Evolutionary conservation across 352 stramenopile species (phyloP).

Genomic region (Thraustochytrium sp.): DNA sequence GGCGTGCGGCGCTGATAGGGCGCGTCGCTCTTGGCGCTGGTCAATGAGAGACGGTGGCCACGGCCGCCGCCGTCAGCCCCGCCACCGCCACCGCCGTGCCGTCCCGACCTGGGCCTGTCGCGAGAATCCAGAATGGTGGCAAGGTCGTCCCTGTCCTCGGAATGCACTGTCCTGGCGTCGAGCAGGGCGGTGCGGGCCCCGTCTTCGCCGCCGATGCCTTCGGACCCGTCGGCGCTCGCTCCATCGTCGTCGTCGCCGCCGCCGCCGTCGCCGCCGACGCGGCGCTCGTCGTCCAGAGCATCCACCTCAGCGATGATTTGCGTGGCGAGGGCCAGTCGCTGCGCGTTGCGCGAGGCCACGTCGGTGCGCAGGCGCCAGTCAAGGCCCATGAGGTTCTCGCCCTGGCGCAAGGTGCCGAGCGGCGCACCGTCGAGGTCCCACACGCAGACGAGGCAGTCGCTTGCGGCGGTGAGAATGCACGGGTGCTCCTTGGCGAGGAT

Average conservation of each 20-base stretch:
- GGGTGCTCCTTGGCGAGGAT: conserved; percentile 57
- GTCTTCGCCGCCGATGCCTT: not conserved
- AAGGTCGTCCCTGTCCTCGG: too few species aligned
- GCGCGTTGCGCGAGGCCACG: conserved; percentile 7
- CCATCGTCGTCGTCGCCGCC: not conserved
- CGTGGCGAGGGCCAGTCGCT: not conserved
- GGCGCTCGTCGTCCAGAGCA: not conserved
- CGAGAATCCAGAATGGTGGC: too few species aligned
- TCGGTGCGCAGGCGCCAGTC: conserved; percentile 67
- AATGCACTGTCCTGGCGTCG: too few species aligned
- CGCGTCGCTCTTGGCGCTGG: too few species aligned
- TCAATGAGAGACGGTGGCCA: too few species aligned
- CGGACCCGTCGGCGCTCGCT: not conserved
- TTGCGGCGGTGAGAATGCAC: conserved; percentile 67
- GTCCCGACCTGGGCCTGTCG: too few species aligned
- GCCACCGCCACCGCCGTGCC: too few species aligned
- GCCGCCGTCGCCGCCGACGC: not conserved
- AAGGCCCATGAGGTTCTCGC: conserved; percentile 55
- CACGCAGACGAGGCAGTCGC: conserved; percentile 68
- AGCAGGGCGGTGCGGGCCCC: too few species aligned
- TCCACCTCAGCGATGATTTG: conserved; percentile 8
- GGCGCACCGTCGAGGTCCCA: conserved; percentile 63
- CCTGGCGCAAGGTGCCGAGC: conserved; percentile 68
- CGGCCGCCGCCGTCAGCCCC: too few species aligned
- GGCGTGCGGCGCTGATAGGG: conserved; percentile 22